These are phyloP conservation scores for Fusarium fujikuroi DNA, from an alignment of 2,329 filamentous ascomycete species.

Conservation along the genomic window DNA sequence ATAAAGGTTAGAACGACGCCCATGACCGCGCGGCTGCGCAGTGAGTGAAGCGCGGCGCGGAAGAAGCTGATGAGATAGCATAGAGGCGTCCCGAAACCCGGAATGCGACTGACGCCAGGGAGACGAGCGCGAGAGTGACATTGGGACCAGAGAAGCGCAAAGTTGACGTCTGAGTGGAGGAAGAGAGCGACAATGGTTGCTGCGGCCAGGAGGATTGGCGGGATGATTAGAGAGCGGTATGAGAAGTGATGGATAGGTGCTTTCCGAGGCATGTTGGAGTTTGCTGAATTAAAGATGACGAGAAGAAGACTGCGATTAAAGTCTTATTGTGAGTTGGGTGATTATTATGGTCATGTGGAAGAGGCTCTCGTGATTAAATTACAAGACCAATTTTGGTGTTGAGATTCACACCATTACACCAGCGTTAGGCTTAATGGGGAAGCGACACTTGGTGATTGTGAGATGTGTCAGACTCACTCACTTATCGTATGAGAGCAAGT, in stretches of 20 bases:
- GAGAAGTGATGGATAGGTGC: conserved; percentile 64
- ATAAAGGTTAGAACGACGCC: conserved; percentile 56
- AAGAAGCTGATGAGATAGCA: conserved; percentile 65
- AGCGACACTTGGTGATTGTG: too few species aligned
- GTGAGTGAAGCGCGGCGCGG: conserved; percentile 54
- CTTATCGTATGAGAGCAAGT: background rate
- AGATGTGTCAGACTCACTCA: too few species aligned
- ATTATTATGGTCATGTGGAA: conserved; percentile 25
- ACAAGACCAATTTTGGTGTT: conserved; percentile 19
- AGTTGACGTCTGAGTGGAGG: conserved; percentile 61
- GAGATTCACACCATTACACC: conserved; percentile 24
- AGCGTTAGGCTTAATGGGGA: conserved; percentile 23
- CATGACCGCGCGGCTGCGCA: conserved; percentile 55
- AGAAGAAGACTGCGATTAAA: background rate
- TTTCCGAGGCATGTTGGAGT: conserved; percentile 39
- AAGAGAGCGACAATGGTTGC: conserved; percentile 56
- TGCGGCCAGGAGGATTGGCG: conserved; percentile 59
- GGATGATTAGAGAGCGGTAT: conserved; percentile 63
- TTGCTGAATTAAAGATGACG: rapidly evolving
- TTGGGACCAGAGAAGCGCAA: conserved; percentile 63
- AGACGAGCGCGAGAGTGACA: conserved; percentile 61
- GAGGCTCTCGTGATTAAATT: conserved; percentile 34
- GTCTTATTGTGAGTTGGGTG: background rate
- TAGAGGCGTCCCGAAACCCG: conserved; percentile 56
- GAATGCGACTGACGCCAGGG: conserved; percentile 56